Conservation (phyloP, 2,329 filamentous ascomycete species). For the Kalaharituber pfeilii region DNA sequence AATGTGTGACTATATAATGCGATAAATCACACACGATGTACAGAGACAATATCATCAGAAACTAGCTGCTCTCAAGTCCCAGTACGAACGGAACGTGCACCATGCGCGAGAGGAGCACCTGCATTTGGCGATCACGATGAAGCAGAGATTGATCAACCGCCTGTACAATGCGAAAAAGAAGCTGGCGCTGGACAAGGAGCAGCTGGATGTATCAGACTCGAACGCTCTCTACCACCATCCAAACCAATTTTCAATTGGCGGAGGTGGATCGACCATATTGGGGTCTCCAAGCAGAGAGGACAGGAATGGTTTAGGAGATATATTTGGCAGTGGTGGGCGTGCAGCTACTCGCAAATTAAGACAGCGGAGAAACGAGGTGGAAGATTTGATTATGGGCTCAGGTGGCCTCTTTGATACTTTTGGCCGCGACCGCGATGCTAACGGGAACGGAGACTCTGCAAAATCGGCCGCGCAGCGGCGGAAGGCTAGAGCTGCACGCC, state of each 20-base stretch:
- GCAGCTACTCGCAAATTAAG: neutral
- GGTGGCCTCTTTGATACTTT: neutral
- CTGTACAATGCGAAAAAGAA: conserved; percentile 48
- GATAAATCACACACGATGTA: neutral
- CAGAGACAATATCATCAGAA: conserved; percentile 49
- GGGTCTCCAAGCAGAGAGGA: neutral
- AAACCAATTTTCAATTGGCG: conserved; percentile 45
- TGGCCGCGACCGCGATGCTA: neutral
- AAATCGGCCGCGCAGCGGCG: conserved; percentile 42
- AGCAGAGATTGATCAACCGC: conserved; percentile 49
- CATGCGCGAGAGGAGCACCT: conserved; percentile 45
- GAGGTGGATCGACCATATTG: neutral
- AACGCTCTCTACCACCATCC: conserved; percentile 49
- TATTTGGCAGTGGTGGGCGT: neutral
- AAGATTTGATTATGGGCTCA: neutral
- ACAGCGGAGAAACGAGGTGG: neutral
- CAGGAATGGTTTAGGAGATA: neutral
- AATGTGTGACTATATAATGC: no score
- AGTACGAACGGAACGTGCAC: conserved; percentile 43
- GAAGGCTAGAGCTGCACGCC: conserved; percentile 39
- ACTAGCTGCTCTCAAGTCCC: conserved; percentile 41
- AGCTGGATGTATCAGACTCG: conserved; percentile 48
- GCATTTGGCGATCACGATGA: conserved; percentile 42
- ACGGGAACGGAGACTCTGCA: neutral
- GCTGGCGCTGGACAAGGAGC: conserved; percentile 48